Evolutionary conservation across 192 early-diverging fungal species (phyloP).

Genomic region (Linnemannia exigua): DNA sequence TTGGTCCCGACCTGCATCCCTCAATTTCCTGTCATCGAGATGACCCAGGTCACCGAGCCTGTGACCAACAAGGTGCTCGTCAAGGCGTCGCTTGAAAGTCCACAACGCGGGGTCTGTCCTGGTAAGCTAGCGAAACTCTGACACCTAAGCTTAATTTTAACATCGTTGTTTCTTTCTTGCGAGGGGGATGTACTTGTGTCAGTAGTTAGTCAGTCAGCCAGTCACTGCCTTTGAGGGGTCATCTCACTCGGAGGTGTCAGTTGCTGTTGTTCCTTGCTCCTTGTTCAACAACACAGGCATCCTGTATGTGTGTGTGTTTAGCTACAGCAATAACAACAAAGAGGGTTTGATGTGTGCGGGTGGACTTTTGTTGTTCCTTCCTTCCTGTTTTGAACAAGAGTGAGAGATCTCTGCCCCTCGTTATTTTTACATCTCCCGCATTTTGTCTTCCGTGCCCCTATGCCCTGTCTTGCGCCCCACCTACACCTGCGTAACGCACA

Average conservation of each 20-base stretch:
- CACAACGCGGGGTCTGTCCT: conserved; percentile 48
- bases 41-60: conserved; percentile 40
- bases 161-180: no score
- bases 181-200: not conserved
- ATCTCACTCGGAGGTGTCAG: not conserved
- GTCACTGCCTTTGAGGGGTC: not conserved
- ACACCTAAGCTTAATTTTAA: not conserved
- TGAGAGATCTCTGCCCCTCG: not conserved
- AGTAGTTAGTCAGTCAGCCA: not conserved
- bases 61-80: conserved; percentile 15
- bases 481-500: not conserved
- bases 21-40: conserved; percentile 45
- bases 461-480: not conserved
- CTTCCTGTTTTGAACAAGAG: not conserved
- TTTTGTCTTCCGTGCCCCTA: not conserved
- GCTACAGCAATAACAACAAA: not conserved
- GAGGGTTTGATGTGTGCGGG: conserved; percentile 10
- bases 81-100: conserved; percentile 37
- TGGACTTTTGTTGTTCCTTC: conserved; percentile 42
- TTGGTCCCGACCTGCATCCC: conserved; percentile 45
- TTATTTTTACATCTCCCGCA: not conserved
- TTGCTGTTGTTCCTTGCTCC: not conserved
- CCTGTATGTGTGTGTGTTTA: not conserved
- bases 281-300: not conserved
- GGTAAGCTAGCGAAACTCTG: conserved; percentile 16